These are phyloP conservation scores for Hypoxylon sp. DNA, from an alignment of 2,329 filamentous ascomycete species.

Conservation along the genomic window DNA sequence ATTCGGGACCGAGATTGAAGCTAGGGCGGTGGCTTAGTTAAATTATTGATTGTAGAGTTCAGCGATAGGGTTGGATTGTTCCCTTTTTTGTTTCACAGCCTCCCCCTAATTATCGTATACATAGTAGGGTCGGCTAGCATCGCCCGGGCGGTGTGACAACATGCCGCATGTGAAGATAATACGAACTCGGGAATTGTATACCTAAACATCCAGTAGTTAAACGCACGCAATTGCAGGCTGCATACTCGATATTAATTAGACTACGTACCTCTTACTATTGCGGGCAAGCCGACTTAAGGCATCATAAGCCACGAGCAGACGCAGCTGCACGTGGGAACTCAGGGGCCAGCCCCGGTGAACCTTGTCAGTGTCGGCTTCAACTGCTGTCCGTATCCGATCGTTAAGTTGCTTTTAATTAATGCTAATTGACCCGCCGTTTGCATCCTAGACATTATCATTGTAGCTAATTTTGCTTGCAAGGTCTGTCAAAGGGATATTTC, in stretches of 20 bases:
- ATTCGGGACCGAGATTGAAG: constrained; percentile 34
- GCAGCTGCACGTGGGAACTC: background rate
- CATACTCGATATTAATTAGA: background rate
- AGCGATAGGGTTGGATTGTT: constrained; percentile 16
- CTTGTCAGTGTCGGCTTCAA: constrained; percentile 11
- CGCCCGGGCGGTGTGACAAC: background rate
- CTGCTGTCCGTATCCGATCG: constrained; percentile 8
- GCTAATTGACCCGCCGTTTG: background rate
- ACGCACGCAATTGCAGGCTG: background rate
- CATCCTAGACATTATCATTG: background rate
- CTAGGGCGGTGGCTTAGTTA: constrained; percentile 17
- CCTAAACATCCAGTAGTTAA: background rate
- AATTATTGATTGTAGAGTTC: constrained; percentile 16
- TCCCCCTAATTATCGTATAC: constrained; percentile 11
- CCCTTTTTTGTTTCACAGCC: constrained; percentile 17
- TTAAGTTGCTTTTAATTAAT: constrained; percentile 10
- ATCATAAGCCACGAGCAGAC: background rate
- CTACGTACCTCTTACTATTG: background rate
- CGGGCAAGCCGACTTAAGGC: background rate
- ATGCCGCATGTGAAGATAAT: constrained; percentile 3
- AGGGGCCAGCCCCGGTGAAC: background rate
- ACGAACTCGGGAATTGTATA: constrained; percentile 1
- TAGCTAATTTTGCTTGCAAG: background rate
- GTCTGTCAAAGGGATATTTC: background rate
- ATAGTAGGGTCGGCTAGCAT: constrained; percentile 3